phyloP scores from a whole-genome alignment of 1,284 basidiomycete species.

The Papiliotrema fonsecae region DNA sequence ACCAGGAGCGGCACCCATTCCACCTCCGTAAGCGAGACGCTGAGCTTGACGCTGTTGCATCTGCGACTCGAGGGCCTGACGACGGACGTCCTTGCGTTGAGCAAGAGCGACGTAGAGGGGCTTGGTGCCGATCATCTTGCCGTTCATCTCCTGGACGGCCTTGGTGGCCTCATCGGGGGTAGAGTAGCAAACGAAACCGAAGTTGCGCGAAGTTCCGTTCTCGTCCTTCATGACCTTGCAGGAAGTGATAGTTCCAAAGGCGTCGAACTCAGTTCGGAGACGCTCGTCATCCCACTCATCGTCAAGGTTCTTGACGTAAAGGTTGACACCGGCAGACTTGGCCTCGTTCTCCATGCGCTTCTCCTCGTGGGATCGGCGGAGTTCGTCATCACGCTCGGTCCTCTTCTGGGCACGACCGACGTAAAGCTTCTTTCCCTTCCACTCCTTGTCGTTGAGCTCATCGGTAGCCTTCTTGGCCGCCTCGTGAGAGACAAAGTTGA shows the following conservation, averaged over 20 bases:
- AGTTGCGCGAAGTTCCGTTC: slow-evolving; percentile 73
- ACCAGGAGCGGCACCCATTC: slow-evolving; percentile 61
- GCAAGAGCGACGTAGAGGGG: slow-evolving; percentile 98
- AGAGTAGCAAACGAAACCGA: slow-evolving; percentile 99
- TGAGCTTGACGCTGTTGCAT: slow-evolving; percentile 89
- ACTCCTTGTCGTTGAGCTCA: slow-evolving; percentile 79
- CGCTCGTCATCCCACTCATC: slow-evolving; percentile 94
- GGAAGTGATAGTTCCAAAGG: slow-evolving; percentile 94
- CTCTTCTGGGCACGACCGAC: slow-evolving; percentile 99
- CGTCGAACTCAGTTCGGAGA: slow-evolving; percentile 90
- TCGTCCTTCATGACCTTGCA: slow-evolving; percentile 99
- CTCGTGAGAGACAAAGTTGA: slow-evolving; percentile 92
- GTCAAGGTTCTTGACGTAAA: slow-evolving; percentile 95
- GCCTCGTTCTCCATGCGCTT: slow-evolving; percentile 95
- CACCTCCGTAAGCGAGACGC: slow-evolving; percentile 87
- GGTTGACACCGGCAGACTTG: slow-evolving; percentile 98
- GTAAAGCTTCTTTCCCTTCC: slow-evolving; percentile 86
- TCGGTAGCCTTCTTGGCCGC: slow-evolving; percentile 89
- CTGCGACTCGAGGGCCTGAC: slow-evolving; percentile 98
- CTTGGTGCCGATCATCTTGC: slow-evolving; percentile 99
- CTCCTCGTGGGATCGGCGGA: slow-evolving; percentile 89
- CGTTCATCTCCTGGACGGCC: slow-evolving; percentile 99
- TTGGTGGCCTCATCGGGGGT: slow-evolving; percentile 99
- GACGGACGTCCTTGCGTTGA: slow-evolving; percentile 95
- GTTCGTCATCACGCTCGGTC: slow-evolving; percentile 94